Conservation (phyloP, 2,329 filamentous ascomycete species). For the Xylaria sp. region DNA sequence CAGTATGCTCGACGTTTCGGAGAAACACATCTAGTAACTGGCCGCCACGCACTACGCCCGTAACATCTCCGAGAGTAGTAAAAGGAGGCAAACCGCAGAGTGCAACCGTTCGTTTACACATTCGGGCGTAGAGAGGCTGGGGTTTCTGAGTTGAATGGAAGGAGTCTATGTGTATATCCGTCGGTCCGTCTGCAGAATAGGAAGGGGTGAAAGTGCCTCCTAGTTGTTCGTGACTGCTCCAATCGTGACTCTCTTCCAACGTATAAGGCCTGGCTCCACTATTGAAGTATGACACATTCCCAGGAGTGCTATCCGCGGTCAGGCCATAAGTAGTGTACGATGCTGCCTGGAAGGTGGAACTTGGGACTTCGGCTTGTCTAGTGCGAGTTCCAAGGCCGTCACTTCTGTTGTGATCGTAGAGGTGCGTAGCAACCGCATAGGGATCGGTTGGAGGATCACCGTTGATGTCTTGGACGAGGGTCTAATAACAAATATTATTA, state of each 20-base stretch:
- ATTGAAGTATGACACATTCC: slow-evolving; percentile 24
- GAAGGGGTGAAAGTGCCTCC: slow-evolving; percentile 40
- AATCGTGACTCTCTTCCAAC: slow-evolving; percentile 38
- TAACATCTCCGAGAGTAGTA: slow-evolving; percentile 73
- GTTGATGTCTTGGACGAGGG: slow-evolving; percentile 40
- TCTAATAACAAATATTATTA: slow-evolving; percentile 34
- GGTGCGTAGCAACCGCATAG: slow-evolving; percentile 17
- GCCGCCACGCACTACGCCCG: slow-evolving; percentile 74
- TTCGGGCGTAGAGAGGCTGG: slow-evolving; percentile 50
- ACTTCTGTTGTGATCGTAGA: slow-evolving; percentile 31
- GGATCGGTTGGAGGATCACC: slow-evolving; percentile 25
- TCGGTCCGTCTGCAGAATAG: slow-evolving; percentile 41
- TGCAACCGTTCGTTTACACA: slow-evolving; percentile 67
- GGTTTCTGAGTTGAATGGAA: slow-evolving; percentile 29
- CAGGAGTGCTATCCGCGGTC: slow-evolving; percentile 14
- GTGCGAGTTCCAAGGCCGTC: slow-evolving; percentile 24
- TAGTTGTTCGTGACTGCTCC: slow-evolving; percentile 38
- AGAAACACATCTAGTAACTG: slow-evolving; percentile 75
- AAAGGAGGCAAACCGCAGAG: slow-evolving; percentile 71
- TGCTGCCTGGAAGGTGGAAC: slow-evolving; percentile 15
- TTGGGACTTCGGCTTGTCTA: slow-evolving; percentile 8
- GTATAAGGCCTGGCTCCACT: slow-evolving; percentile 19
- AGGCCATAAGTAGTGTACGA: slow-evolving; percentile 20
- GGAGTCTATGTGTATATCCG: slow-evolving; percentile 33
- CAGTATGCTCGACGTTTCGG: slow-evolving; percentile 67